Conservation (phyloP, 495 filamentous ascomycete genomes). For the Ramalina intermedia region DNA sequence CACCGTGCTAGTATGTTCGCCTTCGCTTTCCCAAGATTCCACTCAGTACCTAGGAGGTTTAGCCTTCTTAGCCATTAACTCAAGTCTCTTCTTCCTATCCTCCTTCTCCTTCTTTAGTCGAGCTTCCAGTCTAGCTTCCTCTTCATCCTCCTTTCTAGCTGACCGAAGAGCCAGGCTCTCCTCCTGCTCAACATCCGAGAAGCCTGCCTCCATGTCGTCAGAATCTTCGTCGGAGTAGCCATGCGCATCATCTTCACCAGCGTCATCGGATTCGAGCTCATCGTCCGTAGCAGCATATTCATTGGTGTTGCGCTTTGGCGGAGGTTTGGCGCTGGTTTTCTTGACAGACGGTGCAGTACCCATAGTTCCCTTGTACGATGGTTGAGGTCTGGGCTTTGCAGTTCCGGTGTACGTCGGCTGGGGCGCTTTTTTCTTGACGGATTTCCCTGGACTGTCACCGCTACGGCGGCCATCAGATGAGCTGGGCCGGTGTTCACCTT, state of each 20-base stretch:
- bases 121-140: conserved; percentile 38
- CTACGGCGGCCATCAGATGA: conserved; percentile 7
- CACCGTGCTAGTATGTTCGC: too few species aligned
- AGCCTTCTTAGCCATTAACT: conserved; percentile 25
- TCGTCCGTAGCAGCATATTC: conserved; percentile 36
- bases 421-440: conserved; percentile 6
- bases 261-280: conserved; percentile 29
- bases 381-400: conserved; percentile 26
- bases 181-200: conserved; percentile 44
- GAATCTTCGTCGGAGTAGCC: conserved; percentile 40
- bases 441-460: background rate
- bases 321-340: conserved; percentile 24
- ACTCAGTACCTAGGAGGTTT: conserved; percentile 13
- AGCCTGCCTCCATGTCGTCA: conserved; percentile 54
- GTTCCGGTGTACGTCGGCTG: conserved; percentile 37
- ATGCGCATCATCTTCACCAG: conserved; percentile 30
- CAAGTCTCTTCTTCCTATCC: conserved; percentile 38
- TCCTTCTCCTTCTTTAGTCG: conserved; percentile 41
- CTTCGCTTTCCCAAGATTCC: too few species aligned
- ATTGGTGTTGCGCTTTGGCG: conserved; percentile 17
- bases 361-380: conserved; percentile 46
- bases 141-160: conserved; percentile 45
- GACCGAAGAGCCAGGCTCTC: conserved; percentile 33
- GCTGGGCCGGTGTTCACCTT: conserved; percentile 6
- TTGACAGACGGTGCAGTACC: conserved; percentile 20